Percentiles rank a stretch among this genome's conserved stretches.
phyloP scores from a whole-genome alignment of 495 filamentous ascomycete species.

The Symbiotaphrina buchneri region DNA sequence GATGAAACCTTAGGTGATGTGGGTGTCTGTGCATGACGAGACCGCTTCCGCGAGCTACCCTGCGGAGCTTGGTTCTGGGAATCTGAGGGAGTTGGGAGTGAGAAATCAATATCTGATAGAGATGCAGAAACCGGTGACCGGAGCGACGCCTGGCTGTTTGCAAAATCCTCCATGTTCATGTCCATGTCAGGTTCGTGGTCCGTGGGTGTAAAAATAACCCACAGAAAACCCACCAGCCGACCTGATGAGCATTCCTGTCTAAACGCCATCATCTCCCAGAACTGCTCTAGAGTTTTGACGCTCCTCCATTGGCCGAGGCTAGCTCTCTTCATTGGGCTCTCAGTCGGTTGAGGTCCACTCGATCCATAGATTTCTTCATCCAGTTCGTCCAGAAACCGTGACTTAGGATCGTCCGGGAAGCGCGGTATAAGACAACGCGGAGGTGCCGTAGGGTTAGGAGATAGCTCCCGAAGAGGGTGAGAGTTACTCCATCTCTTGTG shows the following conservation, averaged over 20 bases:
- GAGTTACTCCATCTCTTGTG: constrained; percentile 23
- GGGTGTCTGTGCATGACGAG: too few relatives aligned
- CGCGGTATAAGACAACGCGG: constrained; percentile 70
- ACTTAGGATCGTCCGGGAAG: constrained; percentile 92
- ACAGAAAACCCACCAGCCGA: constrained; percentile 78
- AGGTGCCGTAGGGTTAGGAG: constrained; percentile 32
- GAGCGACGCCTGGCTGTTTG: too few relatives aligned
- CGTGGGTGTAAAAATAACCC: constrained; percentile 55
- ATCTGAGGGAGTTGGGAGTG: background rate
- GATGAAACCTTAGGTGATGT: too few relatives aligned
- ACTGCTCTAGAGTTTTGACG: constrained; percentile 62
- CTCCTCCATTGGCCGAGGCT: constrained; percentile 54
- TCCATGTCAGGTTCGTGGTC: too few relatives aligned
- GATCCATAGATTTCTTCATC: constrained; percentile 45
- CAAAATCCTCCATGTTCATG: too few relatives aligned
- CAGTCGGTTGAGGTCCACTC: constrained; percentile 14
- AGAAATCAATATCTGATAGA: too few relatives aligned
- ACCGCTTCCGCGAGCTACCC: background rate
- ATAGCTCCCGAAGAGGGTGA: constrained; percentile 44
- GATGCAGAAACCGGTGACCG: too few relatives aligned
- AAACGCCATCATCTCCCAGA: constrained; percentile 98
- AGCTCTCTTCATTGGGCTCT: constrained; percentile 12
- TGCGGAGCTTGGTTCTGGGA: background rate
- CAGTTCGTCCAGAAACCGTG: constrained; percentile 70
- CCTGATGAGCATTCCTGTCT: constrained; percentile 89